Conservation (phyloP, 345 rosid genomes). For the Noccaea caerulescens region DNA sequence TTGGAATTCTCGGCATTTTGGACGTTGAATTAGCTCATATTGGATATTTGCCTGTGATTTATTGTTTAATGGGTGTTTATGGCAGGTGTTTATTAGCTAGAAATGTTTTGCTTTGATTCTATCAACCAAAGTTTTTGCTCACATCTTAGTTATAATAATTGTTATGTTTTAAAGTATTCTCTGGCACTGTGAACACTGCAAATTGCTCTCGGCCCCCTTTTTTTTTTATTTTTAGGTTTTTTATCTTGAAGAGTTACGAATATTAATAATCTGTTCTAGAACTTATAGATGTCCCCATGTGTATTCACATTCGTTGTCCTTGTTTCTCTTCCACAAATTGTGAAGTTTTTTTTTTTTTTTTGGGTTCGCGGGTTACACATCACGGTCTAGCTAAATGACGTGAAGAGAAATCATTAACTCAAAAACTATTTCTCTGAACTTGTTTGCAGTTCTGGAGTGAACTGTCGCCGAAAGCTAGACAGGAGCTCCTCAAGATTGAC, state of each 20-base stretch:
- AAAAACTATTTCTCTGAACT: constrained; percentile 20
- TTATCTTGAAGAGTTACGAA: not conserved
- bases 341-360: not conserved
- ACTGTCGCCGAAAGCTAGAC: constrained; percentile 64
- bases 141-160: constrained; percentile 21
- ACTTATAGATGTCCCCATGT: constrained; percentile 1
- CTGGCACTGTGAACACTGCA: constrained; percentile 7
- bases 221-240: not conserved
- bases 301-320: constrained; percentile 9
- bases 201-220: not conserved
- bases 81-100: not conserved
- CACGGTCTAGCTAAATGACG: constrained; percentile 1
- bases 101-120: constrained; percentile 20
- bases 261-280: not conserved
- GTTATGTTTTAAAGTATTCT: not conserved
- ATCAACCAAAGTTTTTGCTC: not conserved
- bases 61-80: not conserved
- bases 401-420: not conserved
- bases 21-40: not conserved
- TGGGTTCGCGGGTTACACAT: not conserved
- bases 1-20: not conserved
- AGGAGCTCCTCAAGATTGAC: constrained; percentile 78
- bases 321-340: constrained; percentile 1
- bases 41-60: constrained; percentile 3
- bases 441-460: constrained; percentile 81